Percentiles rank a stretch among this genome's conserved stretches.
phyloP scores from a whole-genome alignment of 257 asterid species.

The Solanum rostratum region DNA sequence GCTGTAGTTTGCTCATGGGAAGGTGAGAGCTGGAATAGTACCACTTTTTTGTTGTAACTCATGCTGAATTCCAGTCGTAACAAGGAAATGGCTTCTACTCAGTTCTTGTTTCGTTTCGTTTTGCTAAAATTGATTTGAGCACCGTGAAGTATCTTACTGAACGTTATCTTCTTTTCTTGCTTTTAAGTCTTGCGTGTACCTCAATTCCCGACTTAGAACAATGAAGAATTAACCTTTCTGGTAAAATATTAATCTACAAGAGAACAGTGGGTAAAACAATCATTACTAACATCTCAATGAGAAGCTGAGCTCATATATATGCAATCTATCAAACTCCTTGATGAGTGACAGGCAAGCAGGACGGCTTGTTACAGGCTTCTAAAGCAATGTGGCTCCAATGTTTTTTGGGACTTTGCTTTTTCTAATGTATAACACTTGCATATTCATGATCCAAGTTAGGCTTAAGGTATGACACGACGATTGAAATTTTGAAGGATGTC shows the following conservation, averaged over 20 bases:
- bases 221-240: neutral
- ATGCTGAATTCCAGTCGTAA: neutral
- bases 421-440: no score
- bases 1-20: neutral
- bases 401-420: no score
- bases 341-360: no score
- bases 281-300: neutral
- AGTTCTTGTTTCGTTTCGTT: neutral
- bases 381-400: no score
- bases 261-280: neutral
- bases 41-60: constrained; percentile 3
- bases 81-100: neutral
- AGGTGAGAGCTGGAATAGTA: constrained; percentile 1
- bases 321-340: no score
- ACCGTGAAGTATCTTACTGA: neutral
- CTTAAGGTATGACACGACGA: no score
- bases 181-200: neutral
- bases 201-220: neutral
- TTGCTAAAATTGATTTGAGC: neutral
- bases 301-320: neutral
- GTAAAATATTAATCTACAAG: neutral
- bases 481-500: no score
- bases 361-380: no score
- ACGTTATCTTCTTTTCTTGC: neutral
- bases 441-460: no score